A percentile compares a stretch with the other conserved stretches of the same genome.
These are phyloP conservation scores for Santalum album DNA, from an alignment of 164 flowering plant species.

Conservation along the genomic window DNA sequence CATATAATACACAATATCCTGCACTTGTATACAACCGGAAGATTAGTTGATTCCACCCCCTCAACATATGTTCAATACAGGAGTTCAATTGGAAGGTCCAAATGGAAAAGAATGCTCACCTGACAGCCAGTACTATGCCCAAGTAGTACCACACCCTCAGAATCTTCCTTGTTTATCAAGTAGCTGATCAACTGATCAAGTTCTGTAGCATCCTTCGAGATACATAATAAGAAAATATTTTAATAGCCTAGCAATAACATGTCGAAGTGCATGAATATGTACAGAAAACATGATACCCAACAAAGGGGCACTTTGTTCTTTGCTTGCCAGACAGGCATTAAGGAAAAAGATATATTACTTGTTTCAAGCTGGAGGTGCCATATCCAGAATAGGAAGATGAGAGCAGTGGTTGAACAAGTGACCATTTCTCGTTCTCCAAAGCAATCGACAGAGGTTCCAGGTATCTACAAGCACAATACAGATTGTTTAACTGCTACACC, in stretches of 20 bases:
- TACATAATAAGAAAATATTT: conserved; percentile 5
- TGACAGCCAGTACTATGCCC: conserved; percentile 99
- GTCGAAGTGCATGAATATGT: background rate
- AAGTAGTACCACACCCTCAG: conserved; percentile 87
- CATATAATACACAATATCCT: conserved; percentile 95
- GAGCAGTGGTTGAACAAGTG: no score
- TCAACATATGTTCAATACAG: background rate
- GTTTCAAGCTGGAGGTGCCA: no score
- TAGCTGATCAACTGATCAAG: conserved; percentile 82
- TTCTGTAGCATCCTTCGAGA: conserved; percentile 74
- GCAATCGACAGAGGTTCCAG: no score
- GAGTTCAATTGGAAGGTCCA: background rate
- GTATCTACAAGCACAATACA: no score
- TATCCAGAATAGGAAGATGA: no score
- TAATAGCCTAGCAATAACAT: background rate
- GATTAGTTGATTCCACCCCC: background rate
- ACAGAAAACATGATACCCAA: background rate
- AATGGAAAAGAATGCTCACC: conserved; percentile 26
- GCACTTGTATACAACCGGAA: conserved; percentile 3
- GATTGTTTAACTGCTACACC: no score
- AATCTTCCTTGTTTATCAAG: conserved; percentile 88
- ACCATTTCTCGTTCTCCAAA: no score
- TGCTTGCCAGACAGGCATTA: no score
- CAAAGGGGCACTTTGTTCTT: no score
- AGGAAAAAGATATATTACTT: no score